phyloP scores from a whole-genome alignment of 1,139 yeast species.

The Scheffersomyces segobiensis region DNA sequence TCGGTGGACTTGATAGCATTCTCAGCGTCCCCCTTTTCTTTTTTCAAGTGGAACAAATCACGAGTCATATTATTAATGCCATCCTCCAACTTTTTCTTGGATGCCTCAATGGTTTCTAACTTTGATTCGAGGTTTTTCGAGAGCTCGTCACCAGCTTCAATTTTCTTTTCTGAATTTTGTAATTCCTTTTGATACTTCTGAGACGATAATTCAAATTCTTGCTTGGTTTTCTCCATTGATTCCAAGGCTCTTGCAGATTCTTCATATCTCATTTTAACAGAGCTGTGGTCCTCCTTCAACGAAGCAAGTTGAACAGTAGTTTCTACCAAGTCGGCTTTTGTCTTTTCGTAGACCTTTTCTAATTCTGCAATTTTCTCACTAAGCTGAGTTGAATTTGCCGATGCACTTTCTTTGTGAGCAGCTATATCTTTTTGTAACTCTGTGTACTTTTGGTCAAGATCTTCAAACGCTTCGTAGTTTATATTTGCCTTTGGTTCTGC shows the following conservation, averaged over 20 bases:
- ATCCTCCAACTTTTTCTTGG: constrained; percentile 72
- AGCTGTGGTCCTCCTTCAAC: constrained; percentile 18
- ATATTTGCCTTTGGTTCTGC: constrained; percentile 67
- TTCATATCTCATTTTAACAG: constrained; percentile 3
- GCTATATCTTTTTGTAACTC: constrained; percentile 25
- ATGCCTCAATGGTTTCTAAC: constrained; percentile 32
- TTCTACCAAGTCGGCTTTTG: constrained; percentile 33
- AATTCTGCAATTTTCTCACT: constrained; percentile 30
- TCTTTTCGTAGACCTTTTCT: constrained; percentile 32
- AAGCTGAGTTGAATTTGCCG: constrained; percentile 21
- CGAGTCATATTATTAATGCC: constrained; percentile 91
- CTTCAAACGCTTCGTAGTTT: constrained; percentile 71
- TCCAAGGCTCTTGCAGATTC: constrained; percentile 11
- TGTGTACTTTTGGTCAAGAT: constrained; percentile 46
- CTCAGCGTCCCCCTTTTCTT: constrained; percentile 57
- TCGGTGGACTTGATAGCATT: constrained; percentile 38
- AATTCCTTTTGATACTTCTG: constrained; percentile 29
- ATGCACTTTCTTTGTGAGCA: constrained; percentile 25
- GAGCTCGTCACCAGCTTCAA: constrained; percentile 22
- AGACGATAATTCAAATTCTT: constrained; percentile 28
- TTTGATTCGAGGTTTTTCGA: constrained; percentile 23
- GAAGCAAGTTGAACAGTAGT: not conserved
- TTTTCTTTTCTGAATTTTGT: constrained; percentile 27
- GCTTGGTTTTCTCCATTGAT: constrained; percentile 8
- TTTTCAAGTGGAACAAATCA: constrained; percentile 68